Conservation (phyloP, 1,284 basidiomycete species). For the Austropuccinia psidii region DNA sequence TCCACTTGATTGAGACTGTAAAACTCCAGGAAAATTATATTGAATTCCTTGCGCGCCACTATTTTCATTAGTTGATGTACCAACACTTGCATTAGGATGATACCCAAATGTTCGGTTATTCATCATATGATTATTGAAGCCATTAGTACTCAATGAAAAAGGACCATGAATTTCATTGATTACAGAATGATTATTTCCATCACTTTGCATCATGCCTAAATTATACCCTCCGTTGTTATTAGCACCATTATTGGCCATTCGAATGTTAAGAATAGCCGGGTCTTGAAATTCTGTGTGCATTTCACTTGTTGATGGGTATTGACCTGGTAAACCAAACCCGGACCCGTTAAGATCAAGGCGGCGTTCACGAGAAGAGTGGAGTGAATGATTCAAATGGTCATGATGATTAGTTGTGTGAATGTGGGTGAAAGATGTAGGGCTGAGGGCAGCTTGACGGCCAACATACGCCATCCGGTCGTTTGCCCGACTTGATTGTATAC, state of each 20-base stretch:
- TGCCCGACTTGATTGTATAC: neutral
- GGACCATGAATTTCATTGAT: constrained; percentile 14
- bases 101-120: too few species aligned
- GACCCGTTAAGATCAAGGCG: neutral
- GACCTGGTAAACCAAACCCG: neutral
- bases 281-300: constrained; percentile 23
- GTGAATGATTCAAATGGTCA: neutral
- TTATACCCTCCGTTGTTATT: neutral
- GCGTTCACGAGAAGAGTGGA: constrained; percentile 3
- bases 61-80: too few species aligned
- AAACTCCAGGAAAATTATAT: too few species aligned
- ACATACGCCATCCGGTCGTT: constrained; percentile 21
- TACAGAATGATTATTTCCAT: neutral
- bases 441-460: constrained; percentile 2
- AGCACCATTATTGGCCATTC: constrained; percentile 9
- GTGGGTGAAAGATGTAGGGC: constrained; percentile 19
- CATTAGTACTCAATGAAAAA: neutral
- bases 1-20: too few species aligned
- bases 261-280: constrained; percentile 31
- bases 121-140: constrained; percentile 6
- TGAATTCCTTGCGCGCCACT: too few species aligned
- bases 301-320: neutral
- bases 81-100: too few species aligned
- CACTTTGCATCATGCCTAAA: neutral
- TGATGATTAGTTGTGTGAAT: constrained; percentile 11